Evolutionary conservation across 371 early-diverging fungal species (phyloP).

Genomic region (Lichtheimia ramosa): DNA sequence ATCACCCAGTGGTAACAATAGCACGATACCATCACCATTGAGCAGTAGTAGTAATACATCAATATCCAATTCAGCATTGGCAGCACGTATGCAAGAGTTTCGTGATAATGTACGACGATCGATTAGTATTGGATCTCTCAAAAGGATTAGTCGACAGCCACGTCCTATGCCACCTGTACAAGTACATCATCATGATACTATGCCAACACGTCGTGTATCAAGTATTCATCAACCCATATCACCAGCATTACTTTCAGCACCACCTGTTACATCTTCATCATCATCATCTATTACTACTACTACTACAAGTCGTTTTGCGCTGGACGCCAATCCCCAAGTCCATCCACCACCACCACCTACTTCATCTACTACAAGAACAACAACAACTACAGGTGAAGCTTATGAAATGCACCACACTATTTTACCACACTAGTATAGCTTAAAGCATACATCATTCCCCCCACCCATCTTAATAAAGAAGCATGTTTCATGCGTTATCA

Average conservation of each 20-base stretch:
- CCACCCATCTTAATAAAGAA: too few species aligned
- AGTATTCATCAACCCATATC: neutral
- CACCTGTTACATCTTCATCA: neutral
- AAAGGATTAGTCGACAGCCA: constrained; percentile 10
- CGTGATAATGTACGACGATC: constrained; percentile 16
- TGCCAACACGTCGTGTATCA: constrained; percentile 7
- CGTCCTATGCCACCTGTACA: constrained; percentile 5
- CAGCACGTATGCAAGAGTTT: constrained; percentile 13
- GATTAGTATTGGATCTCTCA: constrained; percentile 11
- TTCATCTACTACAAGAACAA: neutral
- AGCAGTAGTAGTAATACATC: too few species aligned
- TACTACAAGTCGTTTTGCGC: neutral
- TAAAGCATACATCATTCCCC: too few species aligned
- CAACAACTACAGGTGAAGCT: neutral
- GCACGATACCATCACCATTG: too few species aligned
- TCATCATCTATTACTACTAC: neutral
- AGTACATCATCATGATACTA: constrained; percentile 6
- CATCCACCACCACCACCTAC: neutral
- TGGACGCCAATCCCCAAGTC: neutral
- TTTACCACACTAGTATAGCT: neutral
- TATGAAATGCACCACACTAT: constrained; percentile 7
- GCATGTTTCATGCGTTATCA: too few species aligned
- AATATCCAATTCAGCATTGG: neutral
- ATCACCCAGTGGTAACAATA: too few species aligned
- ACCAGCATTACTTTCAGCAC: constrained; percentile 4